Evolutionary conservation across 768 basidiomycete genomes (phyloP), one percentile per base, ranked within the genome.

Genomic region (Tremella yokohamensis): DNA sequence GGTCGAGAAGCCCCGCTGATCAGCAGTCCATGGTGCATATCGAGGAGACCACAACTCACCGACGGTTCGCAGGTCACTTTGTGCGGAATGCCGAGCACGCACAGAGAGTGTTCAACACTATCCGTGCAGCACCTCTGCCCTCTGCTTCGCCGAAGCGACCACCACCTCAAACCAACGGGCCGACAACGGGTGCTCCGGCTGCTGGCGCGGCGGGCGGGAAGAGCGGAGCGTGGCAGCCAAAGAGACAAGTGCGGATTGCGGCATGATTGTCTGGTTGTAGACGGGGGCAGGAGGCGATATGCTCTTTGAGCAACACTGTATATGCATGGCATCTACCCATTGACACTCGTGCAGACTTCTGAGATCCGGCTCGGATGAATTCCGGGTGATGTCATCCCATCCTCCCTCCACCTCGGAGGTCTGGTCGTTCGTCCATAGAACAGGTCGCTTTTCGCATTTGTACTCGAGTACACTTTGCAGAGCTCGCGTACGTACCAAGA

Each of bases 1-100:
- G 11, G 34, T 34, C 15, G 29, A 34, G 29, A 34, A 34, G 29
- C 6, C 29, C 11, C 39, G 55, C 42, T 61, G 38, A 61, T 40
- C 12, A 25, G 20, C 65, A 97, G 93, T 90, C 92, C 74, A 93
- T 93, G 88, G 88, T 98, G 8, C 89, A 94, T 66, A 91, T 98
- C 62, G 87, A 89, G 2, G 93, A 98, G 76, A 91, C 90, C 19
- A 96, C 90, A 0, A 85, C 94, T 18, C 91, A 92, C 15, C 80
- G 94, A 47, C 85, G 91, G 49, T 97, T 90, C 76, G 94, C 91
- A 1, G 90, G 91, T 39, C 96, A 91, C 89, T 97, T 97, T 79
- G 93, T 97, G 78, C 87, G 91, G 52, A 78, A 93, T 77, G 89
- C 90, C 3, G 92, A 96, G 76, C 84, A 91, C 65, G 86, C 91